phyloP scores from a whole-genome alignment of 805 yeast genomes.

The Wickerhamomyces hampshirensis region DNA sequence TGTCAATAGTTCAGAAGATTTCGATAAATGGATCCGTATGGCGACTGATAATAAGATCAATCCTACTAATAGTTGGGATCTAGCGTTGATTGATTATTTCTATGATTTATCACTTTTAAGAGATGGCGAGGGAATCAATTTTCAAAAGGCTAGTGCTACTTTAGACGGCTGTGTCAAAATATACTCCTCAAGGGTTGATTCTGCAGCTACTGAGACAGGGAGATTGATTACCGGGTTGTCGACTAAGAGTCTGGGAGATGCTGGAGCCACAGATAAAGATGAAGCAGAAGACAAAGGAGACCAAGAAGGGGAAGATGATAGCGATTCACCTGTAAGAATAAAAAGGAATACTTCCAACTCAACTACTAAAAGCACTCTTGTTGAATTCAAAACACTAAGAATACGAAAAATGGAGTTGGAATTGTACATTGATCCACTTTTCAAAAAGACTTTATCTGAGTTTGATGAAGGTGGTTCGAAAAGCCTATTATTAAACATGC shows the following conservation, averaged over 20 bases:
- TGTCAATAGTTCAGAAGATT: constrained; percentile 12
- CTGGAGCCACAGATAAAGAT: constrained; percentile 19
- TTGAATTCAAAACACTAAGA: constrained; percentile 44
- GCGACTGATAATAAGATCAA: constrained; percentile 55
- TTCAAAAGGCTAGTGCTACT: constrained; percentile 87
- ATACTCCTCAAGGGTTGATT: constrained; percentile 87
- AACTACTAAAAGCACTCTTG: constrained; percentile 40
- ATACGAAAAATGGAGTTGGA: constrained; percentile 60
- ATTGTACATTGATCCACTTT: constrained; percentile 63
- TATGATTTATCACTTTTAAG: constrained; percentile 72
- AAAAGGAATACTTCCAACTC: constrained; percentile 18
- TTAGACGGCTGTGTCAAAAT: constrained; percentile 93
- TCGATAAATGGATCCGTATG: constrained; percentile 27
- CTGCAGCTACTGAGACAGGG: constrained; percentile 88
- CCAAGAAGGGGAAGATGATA: constrained; percentile 4
- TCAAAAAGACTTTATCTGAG: constrained; percentile 65
- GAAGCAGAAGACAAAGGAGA: constrained; percentile 22
- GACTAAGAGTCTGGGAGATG: constrained; percentile 23
- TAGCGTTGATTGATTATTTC: constrained; percentile 87
- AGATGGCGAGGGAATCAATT: constrained; percentile 78
- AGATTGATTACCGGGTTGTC: constrained; percentile 73
- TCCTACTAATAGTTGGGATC: constrained; percentile 81
- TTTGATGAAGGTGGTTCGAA: constrained; percentile 82
- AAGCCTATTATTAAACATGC: constrained; percentile 56
- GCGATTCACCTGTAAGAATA: not conserved